These are phyloP conservation scores for Aspergillus arachidicola DNA, from an alignment of 2,329 filamentous ascomycete genomes.

Conservation along the genomic window DNA sequence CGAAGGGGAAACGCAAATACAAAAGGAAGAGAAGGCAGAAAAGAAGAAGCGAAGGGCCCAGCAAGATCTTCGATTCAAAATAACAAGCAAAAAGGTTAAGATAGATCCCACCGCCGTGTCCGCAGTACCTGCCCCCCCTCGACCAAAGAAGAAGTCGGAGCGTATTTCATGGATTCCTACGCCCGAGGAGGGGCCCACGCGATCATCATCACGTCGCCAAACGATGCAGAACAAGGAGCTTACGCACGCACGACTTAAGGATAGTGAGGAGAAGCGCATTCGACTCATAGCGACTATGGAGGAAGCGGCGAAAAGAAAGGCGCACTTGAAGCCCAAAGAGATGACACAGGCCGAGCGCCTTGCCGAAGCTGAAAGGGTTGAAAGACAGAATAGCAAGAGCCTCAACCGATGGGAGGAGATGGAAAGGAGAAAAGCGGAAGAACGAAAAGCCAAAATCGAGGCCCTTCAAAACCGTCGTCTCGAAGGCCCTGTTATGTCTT, in stretches of 20 bases:
- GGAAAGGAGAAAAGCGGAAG: conserved; percentile 84
- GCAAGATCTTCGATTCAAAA: conserved; percentile 64
- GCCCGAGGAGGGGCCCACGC: conserved; percentile 61
- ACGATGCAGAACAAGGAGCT: conserved; percentile 68
- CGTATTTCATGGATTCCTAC: conserved; percentile 70
- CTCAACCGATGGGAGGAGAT: conserved; percentile 92
- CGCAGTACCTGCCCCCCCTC: conserved; percentile 39
- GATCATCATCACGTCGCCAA: conserved; percentile 64
- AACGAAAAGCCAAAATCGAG: conserved; percentile 78
- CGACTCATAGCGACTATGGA: conserved; percentile 60
- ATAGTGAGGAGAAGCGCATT: conserved; percentile 51
- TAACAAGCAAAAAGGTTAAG: conserved; percentile 70
- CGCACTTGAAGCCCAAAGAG: conserved; percentile 73
- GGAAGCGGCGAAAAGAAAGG: conserved; percentile 63
- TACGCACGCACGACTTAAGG: conserved; percentile 51
- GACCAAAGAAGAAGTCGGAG: conserved; percentile 70
- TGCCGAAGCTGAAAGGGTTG: conserved; percentile 77
- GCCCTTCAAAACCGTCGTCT: conserved; percentile 85
- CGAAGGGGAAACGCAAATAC: conserved; percentile 84
- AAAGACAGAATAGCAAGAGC: conserved; percentile 85
- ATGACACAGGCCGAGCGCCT: conserved; percentile 88
- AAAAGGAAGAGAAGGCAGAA: conserved; percentile 72
- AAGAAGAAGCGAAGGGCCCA: conserved; percentile 81
- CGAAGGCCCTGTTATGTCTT: conserved; percentile 85
- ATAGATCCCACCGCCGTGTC: conserved; percentile 60